These are phyloP conservation scores for Salix udensis DNA, from an alignment of 345 rosid genomes.

Conservation along the genomic window DNA sequence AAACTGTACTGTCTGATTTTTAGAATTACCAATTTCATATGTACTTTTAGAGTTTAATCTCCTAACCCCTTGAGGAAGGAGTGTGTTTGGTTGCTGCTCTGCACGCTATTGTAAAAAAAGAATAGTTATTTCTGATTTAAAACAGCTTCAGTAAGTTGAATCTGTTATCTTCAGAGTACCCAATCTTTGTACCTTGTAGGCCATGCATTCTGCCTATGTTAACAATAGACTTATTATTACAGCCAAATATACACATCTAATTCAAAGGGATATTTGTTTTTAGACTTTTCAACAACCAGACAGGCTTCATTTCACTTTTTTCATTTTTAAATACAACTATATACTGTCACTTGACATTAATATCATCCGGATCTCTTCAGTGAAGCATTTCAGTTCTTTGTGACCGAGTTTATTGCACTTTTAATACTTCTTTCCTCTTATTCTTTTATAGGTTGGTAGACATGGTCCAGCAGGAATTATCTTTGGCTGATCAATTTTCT, in stretches of 20 bases:
- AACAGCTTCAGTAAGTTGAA: not conserved
- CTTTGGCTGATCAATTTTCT: conserved; percentile 81
- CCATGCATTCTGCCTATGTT: not conserved
- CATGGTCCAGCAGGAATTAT: conserved; percentile 82
- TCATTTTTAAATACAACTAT: not conserved
- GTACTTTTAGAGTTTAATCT: not conserved
- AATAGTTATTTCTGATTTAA: not conserved
- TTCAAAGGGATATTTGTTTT: not conserved
- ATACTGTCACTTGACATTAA: not conserved
- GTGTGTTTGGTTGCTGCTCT: too few relatives aligned
- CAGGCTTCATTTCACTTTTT: not conserved
- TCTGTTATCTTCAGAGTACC: not conserved
- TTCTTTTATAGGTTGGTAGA: conserved; percentile 69
- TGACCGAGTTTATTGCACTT: not conserved
- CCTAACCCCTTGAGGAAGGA: not conserved
- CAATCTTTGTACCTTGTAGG: not conserved
- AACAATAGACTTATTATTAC: not conserved
- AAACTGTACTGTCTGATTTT: not conserved
- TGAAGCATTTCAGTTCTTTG: not conserved
- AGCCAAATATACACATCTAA: not conserved
- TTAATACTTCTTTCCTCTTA: not conserved
- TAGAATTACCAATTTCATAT: too few relatives aligned
- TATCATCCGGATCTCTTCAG: not conserved
- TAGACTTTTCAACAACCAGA: not conserved
- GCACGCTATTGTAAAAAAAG: too few relatives aligned